These are phyloP conservation scores for Neurospora cerealis DNA, from an alignment of 495 filamentous ascomycete genomes.

Conservation along the genomic window DNA sequence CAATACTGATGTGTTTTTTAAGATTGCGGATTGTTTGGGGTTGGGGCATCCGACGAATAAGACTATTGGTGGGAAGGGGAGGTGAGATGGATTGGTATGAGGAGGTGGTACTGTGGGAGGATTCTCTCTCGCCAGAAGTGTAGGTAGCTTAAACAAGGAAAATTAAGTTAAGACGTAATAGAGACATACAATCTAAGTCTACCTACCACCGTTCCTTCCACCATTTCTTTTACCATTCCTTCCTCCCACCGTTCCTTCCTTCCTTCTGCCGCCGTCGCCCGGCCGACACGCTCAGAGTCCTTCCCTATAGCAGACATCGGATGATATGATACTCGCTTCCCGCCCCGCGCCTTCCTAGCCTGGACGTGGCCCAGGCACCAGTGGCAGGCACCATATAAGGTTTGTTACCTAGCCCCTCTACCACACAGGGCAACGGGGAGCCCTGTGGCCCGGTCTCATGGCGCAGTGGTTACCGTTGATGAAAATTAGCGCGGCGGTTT, in stretches of 20 bases:
- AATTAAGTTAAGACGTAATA: background rate
- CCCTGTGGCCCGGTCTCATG: no score
- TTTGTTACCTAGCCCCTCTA: background rate
- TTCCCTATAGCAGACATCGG: background rate
- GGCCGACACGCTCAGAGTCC: background rate
- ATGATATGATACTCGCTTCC: background rate
- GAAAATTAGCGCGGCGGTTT: background rate
- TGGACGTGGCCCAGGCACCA: background rate
- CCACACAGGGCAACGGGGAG: background rate
- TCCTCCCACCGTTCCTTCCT: background rate
- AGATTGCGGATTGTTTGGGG: slow-evolving; percentile 60
- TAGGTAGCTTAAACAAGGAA: background rate
- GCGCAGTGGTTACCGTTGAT: no score
- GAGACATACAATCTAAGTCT: background rate
- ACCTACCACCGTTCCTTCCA: background rate
- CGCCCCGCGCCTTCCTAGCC: background rate
- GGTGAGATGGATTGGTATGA: background rate
- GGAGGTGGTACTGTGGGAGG: background rate
- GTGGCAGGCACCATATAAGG: background rate
- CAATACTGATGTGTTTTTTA: slow-evolving; percentile 63
- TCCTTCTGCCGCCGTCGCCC: background rate
- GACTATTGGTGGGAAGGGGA: slow-evolving; percentile 4
- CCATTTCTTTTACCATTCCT: background rate
- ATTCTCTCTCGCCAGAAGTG: background rate
- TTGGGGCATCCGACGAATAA: slow-evolving; percentile 29